These are phyloP conservation scores for Melocanna baccifera DNA, from an alignment of 176 grass and related monocot genomes.

Conservation along the genomic window DNA sequence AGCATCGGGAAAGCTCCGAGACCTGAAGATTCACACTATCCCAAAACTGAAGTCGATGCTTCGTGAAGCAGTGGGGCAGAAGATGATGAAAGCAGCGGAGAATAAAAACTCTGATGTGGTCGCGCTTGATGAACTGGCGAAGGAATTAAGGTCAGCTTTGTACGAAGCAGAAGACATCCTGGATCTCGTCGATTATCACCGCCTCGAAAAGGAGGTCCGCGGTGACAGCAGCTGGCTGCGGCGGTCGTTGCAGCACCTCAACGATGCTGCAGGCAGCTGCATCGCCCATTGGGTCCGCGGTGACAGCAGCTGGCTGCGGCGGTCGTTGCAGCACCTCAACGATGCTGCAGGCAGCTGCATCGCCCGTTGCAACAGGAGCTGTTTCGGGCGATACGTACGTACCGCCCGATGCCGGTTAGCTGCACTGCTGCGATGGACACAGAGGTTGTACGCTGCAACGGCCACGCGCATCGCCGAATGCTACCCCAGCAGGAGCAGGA, in stretches of 20 bases:
- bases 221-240: neutral
- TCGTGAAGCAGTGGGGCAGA: neutral
- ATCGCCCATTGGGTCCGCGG: no score
- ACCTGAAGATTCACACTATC: neutral
- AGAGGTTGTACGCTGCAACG: no score
- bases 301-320: neutral
- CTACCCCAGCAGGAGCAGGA: no score
- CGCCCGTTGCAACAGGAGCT: no score
- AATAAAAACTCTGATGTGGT: neutral
- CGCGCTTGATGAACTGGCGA: neutral
- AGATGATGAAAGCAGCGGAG: neutral
- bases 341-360: neutral
- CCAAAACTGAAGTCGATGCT: neutral
- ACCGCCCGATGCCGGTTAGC: no score
- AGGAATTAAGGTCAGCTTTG: neutral
- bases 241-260: neutral
- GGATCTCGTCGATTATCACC: constrained; percentile 3
- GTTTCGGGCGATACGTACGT: no score
- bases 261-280: neutral
- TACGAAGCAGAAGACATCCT: constrained; percentile 13
- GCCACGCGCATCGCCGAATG: no score
- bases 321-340: neutral
- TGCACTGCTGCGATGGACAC: no score
- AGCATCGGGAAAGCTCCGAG: neutral
- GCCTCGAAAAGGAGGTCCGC: neutral